Evolutionary conservation across 2,329 filamentous ascomycete species (phyloP).

Genomic region (Grosmannia serpens): DNA sequence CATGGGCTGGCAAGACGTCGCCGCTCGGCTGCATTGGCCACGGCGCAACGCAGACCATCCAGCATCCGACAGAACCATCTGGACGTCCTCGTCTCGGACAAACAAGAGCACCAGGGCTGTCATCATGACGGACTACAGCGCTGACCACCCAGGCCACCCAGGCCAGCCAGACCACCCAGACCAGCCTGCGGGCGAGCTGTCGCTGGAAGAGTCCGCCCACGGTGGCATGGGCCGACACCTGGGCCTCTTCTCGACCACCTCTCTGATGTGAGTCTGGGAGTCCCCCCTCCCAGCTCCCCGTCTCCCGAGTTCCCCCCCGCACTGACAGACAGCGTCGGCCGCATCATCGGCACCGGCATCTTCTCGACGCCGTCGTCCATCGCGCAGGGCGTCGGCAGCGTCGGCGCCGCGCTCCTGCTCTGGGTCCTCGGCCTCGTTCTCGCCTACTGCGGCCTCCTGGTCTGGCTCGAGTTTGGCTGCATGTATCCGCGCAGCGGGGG

Average conservation of each 20-base stretch:
- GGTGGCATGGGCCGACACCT: constrained; percentile 11
- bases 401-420: constrained; percentile 30
- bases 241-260: constrained; percentile 11
- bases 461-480: constrained; percentile 53
- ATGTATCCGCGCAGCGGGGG: constrained; percentile 51
- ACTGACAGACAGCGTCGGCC: constrained; percentile 6
- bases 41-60: too few relatives aligned
- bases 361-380: constrained; percentile 44
- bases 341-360: constrained; percentile 24
- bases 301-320: background rate
- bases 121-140: too few relatives aligned
- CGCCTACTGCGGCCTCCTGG: constrained; percentile 46
- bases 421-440: constrained; percentile 29
- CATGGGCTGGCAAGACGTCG: too few relatives aligned
- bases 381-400: constrained; percentile 39
- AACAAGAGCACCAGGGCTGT: too few relatives aligned
- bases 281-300: too few relatives aligned
- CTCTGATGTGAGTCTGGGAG: constrained; percentile 8
- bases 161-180: too few relatives aligned
- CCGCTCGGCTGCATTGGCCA: too few relatives aligned
- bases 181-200: constrained; percentile 8
- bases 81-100: too few relatives aligned
- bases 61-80: too few relatives aligned
- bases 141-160: too few relatives aligned
- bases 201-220: constrained; percentile 7